These are phyloP conservation scores for Sphagnum tenellum DNA, from an alignment of 225 moss, liverwort and hornwort genomes.

Conservation along the genomic window DNA sequence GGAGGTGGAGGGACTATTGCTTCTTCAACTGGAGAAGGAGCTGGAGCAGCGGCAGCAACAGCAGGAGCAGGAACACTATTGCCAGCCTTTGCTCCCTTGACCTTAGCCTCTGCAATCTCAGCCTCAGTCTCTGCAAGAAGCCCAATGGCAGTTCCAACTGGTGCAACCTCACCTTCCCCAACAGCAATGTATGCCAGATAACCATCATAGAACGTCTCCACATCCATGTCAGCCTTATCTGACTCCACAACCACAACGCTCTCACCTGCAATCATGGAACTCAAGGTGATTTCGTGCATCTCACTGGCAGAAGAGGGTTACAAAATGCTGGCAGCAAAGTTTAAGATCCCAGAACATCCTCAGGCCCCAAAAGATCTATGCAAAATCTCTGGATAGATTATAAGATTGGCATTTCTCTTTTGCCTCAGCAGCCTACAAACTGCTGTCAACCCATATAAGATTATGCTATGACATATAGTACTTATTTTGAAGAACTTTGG, in stretches of 20 bases:
- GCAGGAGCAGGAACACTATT: conserved; percentile 14
- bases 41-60: conserved; percentile 16
- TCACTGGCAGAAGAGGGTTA: too few species aligned
- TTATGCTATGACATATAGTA: too few species aligned
- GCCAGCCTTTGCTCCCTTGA: conserved; percentile 24
- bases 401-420: too few species aligned
- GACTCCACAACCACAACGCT: conserved; percentile 99
- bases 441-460: too few species aligned
- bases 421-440: too few species aligned
- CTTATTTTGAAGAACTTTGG: too few species aligned
- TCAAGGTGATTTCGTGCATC: too few species aligned
- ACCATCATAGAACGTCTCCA: conserved; percentile 96
- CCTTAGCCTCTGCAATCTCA: conserved; percentile 84
- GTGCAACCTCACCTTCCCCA: conserved; percentile 78
- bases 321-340: too few species aligned
- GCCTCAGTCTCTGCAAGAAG: conserved; percentile 85
- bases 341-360: too few species aligned
- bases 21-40: conserved; percentile 41
- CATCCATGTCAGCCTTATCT: conserved; percentile 98
- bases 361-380: too few species aligned
- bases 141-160: conserved; percentile 94
- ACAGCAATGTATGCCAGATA: conserved; percentile 90
- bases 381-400: too few species aligned
- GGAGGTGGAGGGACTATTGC: conserved; percentile 32
- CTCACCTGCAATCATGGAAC: conserved; percentile 34